A percentile compares a stretch with the other conserved stretches of the same genome.
These are phyloP conservation scores for Amphibolis antarctica DNA, from an alignment of 106 monocot species.

Conservation along the genomic window DNA sequence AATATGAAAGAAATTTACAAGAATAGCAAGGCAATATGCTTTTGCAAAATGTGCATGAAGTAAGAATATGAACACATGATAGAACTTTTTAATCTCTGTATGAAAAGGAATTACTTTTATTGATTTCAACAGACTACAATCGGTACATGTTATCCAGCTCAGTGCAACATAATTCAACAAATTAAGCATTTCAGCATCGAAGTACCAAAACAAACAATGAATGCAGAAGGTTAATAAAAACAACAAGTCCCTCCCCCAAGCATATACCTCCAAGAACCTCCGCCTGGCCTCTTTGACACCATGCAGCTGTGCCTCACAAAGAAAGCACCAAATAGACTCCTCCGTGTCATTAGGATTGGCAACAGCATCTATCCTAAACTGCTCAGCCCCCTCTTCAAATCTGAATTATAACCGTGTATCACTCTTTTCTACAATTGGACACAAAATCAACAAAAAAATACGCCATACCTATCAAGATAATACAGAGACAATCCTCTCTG, in stretches of 20 bases:
- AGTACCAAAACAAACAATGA: too few relatives aligned
- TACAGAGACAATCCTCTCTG: slow-evolving; percentile 92
- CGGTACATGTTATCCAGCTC: too few relatives aligned
- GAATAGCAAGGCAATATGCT: too few relatives aligned
- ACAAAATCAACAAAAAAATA: not conserved
- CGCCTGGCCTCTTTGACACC: slow-evolving; percentile 65
- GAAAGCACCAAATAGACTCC: slow-evolving; percentile 95
- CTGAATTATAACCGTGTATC: slow-evolving; percentile 10
- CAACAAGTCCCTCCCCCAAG: not conserved
- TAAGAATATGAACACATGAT: too few relatives aligned
- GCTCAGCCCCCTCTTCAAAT: slow-evolving; percentile 87
- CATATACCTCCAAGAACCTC: slow-evolving; percentile 58
- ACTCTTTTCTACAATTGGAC: not conserved
- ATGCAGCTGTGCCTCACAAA: slow-evolving; percentile 74
- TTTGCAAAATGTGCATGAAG: too few relatives aligned
- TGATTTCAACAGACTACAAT: too few relatives aligned
- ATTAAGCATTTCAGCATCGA: too few relatives aligned
- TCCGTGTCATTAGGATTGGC: slow-evolving; percentile 89
- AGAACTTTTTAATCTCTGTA: too few relatives aligned
- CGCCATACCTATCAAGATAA: slow-evolving; percentile 61
- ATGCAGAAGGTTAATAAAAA: not conserved
- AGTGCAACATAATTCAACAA: too few relatives aligned
- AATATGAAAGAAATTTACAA: too few relatives aligned
- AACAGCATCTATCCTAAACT: slow-evolving; percentile 90
- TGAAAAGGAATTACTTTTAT: too few relatives aligned